A percentile compares a stretch with the other conserved stretches of the same genome.
These are phyloP conservation scores for Wickerhamiella dianesei DNA, from an alignment of 805 yeast genomes.

Conservation along the genomic window DNA sequence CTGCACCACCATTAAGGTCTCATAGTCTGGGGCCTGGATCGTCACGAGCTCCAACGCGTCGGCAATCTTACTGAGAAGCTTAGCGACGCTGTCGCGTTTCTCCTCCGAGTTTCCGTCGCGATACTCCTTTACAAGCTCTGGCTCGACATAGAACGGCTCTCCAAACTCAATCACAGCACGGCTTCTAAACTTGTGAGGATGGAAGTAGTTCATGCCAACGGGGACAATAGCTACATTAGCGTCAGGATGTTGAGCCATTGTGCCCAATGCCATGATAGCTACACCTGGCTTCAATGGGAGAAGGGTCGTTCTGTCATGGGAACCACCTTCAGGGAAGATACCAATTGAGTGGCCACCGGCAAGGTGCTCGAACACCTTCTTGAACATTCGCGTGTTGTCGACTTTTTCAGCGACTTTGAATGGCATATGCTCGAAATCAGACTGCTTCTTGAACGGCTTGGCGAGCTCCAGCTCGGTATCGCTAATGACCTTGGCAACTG, in stretches of 20 bases:
- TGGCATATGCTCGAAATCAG: slow-evolving; percentile 31
- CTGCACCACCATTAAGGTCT: slow-evolving; percentile 76
- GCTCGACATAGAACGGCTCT: slow-evolving; percentile 56
- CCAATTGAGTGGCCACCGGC: slow-evolving; percentile 74
- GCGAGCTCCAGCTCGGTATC: slow-evolving; percentile 59
- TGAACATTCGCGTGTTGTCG: slow-evolving; percentile 74
- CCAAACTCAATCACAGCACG: slow-evolving; percentile 95
- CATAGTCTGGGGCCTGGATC: slow-evolving; percentile 78
- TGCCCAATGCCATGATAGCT: slow-evolving; percentile 95
- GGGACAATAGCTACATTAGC: slow-evolving; percentile 82
- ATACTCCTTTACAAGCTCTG: slow-evolving; percentile 52
- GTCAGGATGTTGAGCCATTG: slow-evolving; percentile 63
- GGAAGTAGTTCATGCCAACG: slow-evolving; percentile 95
- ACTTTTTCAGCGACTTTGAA: slow-evolving; percentile 71
- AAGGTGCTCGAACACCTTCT: slow-evolving; percentile 71
- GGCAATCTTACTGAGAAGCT: slow-evolving; percentile 54
- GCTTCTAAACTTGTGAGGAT: slow-evolving; percentile 87
- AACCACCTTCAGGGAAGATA: slow-evolving; percentile 96
- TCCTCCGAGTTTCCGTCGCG: slow-evolving; percentile 41
- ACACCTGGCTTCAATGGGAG: slow-evolving; percentile 94
- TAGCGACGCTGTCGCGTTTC: slow-evolving; percentile 59
- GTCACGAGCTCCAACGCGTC: slow-evolving; percentile 73
- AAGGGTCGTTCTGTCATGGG: slow-evolving; percentile 86
- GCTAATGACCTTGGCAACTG: slow-evolving; percentile 49
- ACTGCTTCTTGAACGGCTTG: slow-evolving; percentile 46